Evolutionary conservation across 306 rosid species (phyloP).

Genomic region (Canavalia ensiformis): DNA sequence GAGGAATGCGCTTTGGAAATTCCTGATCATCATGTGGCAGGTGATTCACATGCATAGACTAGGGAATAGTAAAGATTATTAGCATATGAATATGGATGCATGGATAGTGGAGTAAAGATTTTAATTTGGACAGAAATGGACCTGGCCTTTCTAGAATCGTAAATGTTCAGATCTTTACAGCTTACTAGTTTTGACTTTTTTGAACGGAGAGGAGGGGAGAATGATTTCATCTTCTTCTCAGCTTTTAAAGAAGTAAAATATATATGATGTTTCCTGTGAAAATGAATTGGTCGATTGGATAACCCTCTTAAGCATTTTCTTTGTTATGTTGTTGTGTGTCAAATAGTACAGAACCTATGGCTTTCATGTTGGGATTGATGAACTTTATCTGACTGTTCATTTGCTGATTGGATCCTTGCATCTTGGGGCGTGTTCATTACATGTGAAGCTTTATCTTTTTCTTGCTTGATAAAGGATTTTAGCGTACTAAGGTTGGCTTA

Average conservation of each 20-base stretch:
- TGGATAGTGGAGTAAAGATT: neutral
- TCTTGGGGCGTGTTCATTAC: neutral
- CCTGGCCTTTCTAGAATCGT: too few relatives aligned
- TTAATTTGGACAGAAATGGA: neutral
- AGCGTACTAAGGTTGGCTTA: neutral
- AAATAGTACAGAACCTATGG: too few relatives aligned
- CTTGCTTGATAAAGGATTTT: constrained; percentile 23
- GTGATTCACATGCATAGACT: neutral
- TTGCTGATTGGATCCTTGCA: neutral
- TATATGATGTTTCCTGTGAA: neutral
- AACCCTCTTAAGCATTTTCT: neutral
- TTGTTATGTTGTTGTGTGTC: too few relatives aligned
- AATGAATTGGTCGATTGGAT: neutral
- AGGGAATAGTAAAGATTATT: neutral
- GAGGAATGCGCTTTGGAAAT: neutral
- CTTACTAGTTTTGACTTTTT: too few relatives aligned
- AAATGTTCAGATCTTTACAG: too few relatives aligned
- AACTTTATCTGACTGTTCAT: constrained; percentile 1
- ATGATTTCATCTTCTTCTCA: neutral
- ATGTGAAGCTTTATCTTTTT: constrained; percentile 19
- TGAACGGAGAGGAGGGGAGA: neutral
- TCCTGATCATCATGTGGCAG: neutral
- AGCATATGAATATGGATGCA: neutral
- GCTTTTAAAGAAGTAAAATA: neutral
- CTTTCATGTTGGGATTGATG: too few relatives aligned